Base-by-base conservation (phyloP, 2,329 filamentous ascomycete genomes). In the Exophiala sp. region DNA sequence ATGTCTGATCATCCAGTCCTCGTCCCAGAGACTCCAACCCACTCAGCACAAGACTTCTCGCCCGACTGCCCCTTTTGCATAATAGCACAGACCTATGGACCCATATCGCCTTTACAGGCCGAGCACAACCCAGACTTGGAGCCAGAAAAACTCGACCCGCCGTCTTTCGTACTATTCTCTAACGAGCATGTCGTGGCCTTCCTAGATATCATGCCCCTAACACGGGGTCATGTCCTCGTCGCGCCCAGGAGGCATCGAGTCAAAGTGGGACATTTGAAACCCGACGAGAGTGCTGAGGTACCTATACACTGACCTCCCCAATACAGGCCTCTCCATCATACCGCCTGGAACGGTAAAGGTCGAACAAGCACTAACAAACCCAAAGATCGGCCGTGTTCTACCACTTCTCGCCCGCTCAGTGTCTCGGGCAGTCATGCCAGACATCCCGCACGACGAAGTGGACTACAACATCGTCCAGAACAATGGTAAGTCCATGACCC, bases 401-500 rank as follows among this genome's bases (percentile, higher is more conserved):
- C 74, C 73, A 5, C 63, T 76, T 10, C 59, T 76, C 75, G 79
- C 95, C 24, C 84, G 89, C 33, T 71, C 92, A 3, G 75, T 96
- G 2, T 88, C 87, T 14, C 76, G 82, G 16, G 88, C 88, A 0
- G 78, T 96, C 35, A 80, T 84, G 32, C 62, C 62, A 63, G 71
- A 50, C 63, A 69, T 55, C 64, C 71, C 53, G 53, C 66, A 57
- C 16, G 42, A 53, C n/a, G 66, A 72, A 41, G 66, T 62, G 47
- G 91, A 96, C 72, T 97, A 92, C 87, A 99, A 99, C 71, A 84
- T 97, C 29, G 89, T 97, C 51, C 92, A 97, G 75, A 97, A 97
- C 69, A 97, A 96, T 64, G 90, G 54, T 52, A 39, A 49, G 54
- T 24, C 38, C 6, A 24, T 8, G 32, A 24, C 11, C 9, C n/a